A percentile compares a stretch with the other conserved stretches of the same genome.
These are phyloP conservation scores for Fallopia convolvulus DNA, from an alignment of 148 eudicot genomes.

Conservation along the genomic window DNA sequence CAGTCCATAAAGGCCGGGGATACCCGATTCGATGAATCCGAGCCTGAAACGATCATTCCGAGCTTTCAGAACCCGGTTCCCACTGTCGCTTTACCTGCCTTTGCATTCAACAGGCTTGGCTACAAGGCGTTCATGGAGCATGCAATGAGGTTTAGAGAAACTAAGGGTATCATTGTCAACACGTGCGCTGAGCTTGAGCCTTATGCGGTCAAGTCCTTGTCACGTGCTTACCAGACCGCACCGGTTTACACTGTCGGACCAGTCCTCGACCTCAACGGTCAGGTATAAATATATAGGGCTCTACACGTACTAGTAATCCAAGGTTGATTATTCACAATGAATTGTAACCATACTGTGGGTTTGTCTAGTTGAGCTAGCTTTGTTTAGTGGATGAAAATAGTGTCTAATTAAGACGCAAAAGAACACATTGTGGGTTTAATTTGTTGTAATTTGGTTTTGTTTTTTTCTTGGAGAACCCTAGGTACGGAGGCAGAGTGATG, in stretches of 20 bases:
- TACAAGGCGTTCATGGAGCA: neutral
- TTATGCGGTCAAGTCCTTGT: neutral
- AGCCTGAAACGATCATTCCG: neutral
- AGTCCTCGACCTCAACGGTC: conserved; percentile 5
- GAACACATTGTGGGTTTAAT: no score
- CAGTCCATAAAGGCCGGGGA: neutral
- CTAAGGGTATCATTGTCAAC: conserved; percentile 12
- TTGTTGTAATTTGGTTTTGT: no score
- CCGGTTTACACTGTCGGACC: conserved; percentile 17
- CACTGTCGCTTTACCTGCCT: neutral
- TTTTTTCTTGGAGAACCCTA: no score
- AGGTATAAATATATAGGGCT: neutral
- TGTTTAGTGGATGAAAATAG: no score
- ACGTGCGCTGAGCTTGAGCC: conserved; percentile 11
- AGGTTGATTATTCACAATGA: no score
- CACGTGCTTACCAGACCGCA: neutral
- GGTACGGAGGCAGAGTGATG: neutral
- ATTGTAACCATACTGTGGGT: no score
- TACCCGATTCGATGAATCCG: neutral
- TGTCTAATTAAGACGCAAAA: no score
- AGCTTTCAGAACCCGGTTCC: conserved; percentile 11
- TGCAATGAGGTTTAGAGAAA: neutral
- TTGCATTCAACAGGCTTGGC: neutral
- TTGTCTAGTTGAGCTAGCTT: no score
- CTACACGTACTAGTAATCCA: no score